A percentile compares a stretch with the other conserved stretches of the same genome.
phyloP scores from a whole-genome alignment of 1,284 basidiomycete species.

The Coriolopsis trogii region DNA sequence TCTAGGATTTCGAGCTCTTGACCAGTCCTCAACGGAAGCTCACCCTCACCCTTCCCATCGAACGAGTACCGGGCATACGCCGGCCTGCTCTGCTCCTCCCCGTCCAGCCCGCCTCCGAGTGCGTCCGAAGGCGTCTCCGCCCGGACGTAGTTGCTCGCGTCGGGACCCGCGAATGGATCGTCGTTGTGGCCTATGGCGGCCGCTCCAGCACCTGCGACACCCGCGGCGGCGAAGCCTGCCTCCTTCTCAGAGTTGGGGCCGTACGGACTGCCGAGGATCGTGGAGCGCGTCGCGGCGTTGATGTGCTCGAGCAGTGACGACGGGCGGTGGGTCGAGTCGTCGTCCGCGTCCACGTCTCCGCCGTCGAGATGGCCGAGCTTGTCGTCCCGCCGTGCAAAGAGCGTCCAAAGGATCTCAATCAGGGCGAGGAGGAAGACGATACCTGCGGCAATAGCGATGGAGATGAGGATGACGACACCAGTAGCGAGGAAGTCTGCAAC shows the following conservation, averaged over 20 bases:
- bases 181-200: constrained; percentile 43
- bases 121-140: constrained; percentile 81
- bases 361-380: constrained; percentile 60
- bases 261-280: constrained; percentile 71
- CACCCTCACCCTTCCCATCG: constrained; percentile 76
- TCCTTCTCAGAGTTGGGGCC: constrained; percentile 54
- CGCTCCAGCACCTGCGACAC: constrained; percentile 26
- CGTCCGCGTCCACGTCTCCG: constrained; percentile 69
- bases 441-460: constrained; percentile 94
- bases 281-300: constrained; percentile 82
- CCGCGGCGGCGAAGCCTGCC: constrained; percentile 38
- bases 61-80: constrained; percentile 82
- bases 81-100: constrained; percentile 70
- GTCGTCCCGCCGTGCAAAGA: constrained; percentile 80
- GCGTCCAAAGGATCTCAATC: constrained; percentile 87
- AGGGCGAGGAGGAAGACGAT: constrained; percentile 91
- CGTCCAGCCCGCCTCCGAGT: constrained; percentile 58
- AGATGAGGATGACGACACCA: constrained; percentile 95
- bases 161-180: constrained; percentile 64
- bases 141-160: constrained; percentile 73
- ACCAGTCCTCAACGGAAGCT: constrained; percentile 70
- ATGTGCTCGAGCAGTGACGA: constrained; percentile 85
- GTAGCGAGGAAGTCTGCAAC: constrained; percentile 80
- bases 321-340: constrained; percentile 74
- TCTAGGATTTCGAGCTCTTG: constrained; percentile 76